phyloP scores from a whole-genome alignment of 2,329 filamentous ascomycete genomes.

The Colletotrichum filicis region DNA sequence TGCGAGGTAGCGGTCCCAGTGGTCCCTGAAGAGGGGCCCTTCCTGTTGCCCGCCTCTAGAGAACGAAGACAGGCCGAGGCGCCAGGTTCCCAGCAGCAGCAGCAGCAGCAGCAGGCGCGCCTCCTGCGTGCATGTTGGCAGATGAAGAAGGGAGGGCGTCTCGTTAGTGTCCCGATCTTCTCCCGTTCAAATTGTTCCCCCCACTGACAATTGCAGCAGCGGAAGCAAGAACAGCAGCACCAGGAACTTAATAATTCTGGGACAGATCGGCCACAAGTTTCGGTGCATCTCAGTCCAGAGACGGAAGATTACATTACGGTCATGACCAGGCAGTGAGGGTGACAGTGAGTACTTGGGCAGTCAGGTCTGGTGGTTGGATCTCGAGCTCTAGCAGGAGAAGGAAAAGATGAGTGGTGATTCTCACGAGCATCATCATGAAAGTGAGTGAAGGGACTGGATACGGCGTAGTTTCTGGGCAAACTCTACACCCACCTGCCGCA shows the following conservation, averaged over 20 bases:
- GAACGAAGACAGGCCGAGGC: neutral
- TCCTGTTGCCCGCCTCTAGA: conserved; percentile 5
- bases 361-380: neutral
- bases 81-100: neutral
- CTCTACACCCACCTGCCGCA: conserved; percentile 33
- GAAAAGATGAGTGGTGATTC: neutral
- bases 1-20: conserved; percentile 3
- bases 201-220: neutral
- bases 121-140: conserved; percentile 3
- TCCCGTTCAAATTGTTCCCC: neutral
- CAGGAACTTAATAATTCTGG: conserved; percentile 3
- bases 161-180: conserved; percentile 2
- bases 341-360: neutral
- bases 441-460: neutral
- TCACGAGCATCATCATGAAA: neutral
- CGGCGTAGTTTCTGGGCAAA: neutral
- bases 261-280: conserved; percentile 32
- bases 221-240: neutral
- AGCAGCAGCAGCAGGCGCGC: too few species aligned
- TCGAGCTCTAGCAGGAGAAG: neutral
- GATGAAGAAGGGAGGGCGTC: neutral
- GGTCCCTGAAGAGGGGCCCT: conserved; percentile 14
- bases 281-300: conserved; percentile 15
- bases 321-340: neutral
- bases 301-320: neutral